A percentile compares a stretch with the other conserved stretches of the same genome.
These are phyloP conservation scores for Backusella australiensis DNA, from an alignment of 192 early-diverging fungal species.

Conservation along the genomic window DNA sequence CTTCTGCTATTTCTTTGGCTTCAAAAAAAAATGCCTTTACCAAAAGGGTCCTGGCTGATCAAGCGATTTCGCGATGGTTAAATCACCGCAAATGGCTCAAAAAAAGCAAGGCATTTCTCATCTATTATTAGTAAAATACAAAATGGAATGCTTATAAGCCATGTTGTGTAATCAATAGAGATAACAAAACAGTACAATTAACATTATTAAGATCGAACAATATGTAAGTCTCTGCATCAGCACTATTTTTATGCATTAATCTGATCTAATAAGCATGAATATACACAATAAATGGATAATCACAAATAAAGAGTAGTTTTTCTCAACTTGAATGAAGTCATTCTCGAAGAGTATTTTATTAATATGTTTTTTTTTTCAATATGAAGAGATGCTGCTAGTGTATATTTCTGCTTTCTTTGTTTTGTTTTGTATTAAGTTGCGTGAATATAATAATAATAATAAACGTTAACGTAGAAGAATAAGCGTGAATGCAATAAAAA, in stretches of 20 bases:
- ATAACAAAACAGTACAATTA: neutral
- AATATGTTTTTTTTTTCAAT: neutral
- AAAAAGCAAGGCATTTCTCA: too few species aligned
- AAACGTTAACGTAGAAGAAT: neutral
- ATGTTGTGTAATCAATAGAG: too few species aligned
- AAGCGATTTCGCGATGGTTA: neutral
- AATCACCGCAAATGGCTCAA: neutral
- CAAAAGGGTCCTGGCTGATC: neutral
- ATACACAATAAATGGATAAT: neutral
- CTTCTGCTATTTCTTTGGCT: neutral
- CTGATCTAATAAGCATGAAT: neutral
- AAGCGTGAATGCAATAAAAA: neutral
- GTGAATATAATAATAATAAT: neutral
- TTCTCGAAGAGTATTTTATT: neutral
- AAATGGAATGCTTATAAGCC: too few species aligned
- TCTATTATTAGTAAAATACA: too few species aligned
- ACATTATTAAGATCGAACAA: neutral
- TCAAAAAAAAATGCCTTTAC: neutral
- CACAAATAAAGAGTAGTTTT: neutral
- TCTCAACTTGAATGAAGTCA: neutral
- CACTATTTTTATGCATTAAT: neutral
- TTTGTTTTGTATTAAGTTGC: neutral
- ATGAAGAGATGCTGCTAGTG: neutral
- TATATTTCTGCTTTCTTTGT: neutral
- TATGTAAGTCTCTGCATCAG: too few species aligned